Evolutionary conservation across 208 protist species (phyloP), one percentile per base, ranked within the genome.

Genomic region (Leptomonas pyrrhocoris): DNA sequence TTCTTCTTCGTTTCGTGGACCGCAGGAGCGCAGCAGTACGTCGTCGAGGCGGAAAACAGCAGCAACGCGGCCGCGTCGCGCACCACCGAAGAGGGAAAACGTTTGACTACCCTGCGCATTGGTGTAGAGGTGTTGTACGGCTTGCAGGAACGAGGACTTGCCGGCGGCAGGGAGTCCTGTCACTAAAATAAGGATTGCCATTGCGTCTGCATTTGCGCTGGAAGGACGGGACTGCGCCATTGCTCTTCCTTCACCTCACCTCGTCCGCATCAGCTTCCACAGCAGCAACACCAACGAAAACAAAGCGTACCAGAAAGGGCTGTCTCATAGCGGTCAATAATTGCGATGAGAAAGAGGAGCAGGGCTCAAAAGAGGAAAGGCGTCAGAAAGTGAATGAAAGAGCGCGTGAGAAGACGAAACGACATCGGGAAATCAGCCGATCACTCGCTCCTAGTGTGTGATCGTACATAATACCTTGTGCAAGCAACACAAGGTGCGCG

Each of bases 151-250:
- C 19, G 77, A 79, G 8, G 86, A 84, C 76, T 94, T 94, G 7
- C 89, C 89, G 11, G 84, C 36, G 0, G 74, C 89, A 30, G 89
- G 89, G 0, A 90, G 75, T 7, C 89, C 89, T 6, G 86, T 89
- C 40, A 88, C 61, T 2, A 94, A 67, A 16, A 94, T 58, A 0
- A 94, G 68, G 1, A 81, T 25, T 5, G 72, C 71, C 11, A 30
- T 2, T 9, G 31, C 45, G 18, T 65, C 28, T 1, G 9, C 30
- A 5, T 9, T 8, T 21, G 2, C 55, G 23, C 30, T 45, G 31
- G 6, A 27, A 21, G 31, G 40, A 42, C 13, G 15, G 2, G 28
- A 31, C 13, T 59, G 54, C 40, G 15, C 28, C 51, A 21, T 30
- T 5, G 48, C 21, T 34, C 11, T 34, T 31, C 1, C 2, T 57